phyloP scores from a whole-genome alignment of 2,329 filamentous ascomycete genomes.

The Clarireedia sp. region DNA sequence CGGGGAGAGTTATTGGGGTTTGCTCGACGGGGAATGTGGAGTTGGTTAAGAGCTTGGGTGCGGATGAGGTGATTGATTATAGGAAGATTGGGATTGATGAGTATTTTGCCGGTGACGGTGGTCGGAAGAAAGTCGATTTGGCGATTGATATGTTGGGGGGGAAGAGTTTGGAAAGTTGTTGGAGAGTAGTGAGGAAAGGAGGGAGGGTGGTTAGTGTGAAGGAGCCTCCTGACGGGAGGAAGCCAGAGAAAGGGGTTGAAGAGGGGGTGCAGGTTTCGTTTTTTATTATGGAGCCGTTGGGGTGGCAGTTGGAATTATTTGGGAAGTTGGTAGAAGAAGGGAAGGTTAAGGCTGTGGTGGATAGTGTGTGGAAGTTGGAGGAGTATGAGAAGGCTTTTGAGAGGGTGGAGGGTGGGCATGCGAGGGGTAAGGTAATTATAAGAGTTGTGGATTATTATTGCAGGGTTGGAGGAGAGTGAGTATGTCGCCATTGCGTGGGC shows the following conservation, averaged over 20 bases:
- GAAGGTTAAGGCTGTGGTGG: not conserved
- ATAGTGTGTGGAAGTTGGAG: constrained; percentile 1
- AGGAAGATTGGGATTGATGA: not conserved
- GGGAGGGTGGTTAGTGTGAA: constrained; percentile 1
- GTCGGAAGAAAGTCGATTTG: not conserved
- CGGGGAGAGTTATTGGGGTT: not conserved
- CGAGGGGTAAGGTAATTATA: not conserved
- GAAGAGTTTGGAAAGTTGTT: not conserved
- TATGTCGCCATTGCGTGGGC: too few relatives aligned
- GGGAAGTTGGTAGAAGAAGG: not conserved
- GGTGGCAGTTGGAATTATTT: constrained; percentile 2
- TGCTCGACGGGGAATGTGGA: not conserved
- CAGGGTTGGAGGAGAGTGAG: too few relatives aligned
- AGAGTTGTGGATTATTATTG: not conserved
- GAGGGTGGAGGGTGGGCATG: constrained; percentile 2
- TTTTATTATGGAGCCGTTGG: not conserved
- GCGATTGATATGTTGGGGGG: constrained; percentile 1
- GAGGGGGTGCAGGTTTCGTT: not conserved
- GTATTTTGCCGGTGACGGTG: not conserved
- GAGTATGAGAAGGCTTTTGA: constrained; percentile 4
- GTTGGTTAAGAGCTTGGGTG: not conserved
- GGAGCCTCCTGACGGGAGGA: not conserved
- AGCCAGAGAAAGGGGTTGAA: not conserved
- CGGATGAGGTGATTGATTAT: constrained; percentile 4
- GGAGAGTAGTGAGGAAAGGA: not conserved